Evolutionary conservation across 2,329 filamentous ascomycete genomes (phyloP), one percentile per base, ranked within the genome.

Genomic region (Paecilomyces sp.): DNA sequence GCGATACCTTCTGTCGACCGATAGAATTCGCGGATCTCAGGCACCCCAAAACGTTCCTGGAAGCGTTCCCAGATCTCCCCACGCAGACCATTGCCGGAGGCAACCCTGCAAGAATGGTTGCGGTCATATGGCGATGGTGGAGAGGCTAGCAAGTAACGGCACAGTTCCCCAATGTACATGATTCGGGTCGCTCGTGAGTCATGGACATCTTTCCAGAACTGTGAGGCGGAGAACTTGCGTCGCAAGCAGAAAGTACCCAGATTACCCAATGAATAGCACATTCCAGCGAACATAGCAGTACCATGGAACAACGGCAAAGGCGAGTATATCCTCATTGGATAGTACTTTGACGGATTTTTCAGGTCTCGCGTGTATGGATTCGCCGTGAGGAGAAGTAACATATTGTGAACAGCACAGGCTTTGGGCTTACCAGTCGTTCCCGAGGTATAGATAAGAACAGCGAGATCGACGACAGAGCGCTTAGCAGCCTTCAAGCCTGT

Each of bases 31-130:
- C 78, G 71, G 50, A 81, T 75, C 64, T 80, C 79, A 1, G 72
- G 71, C 0, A 81, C 71, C 0, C 67, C 70, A 62, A 84, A 79
- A 0, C 84, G 79, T n/a, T 81, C 83, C 0, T 84, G 83, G 65
- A 81, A 81, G 33, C 71, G 74, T 34, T 78, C 74, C 79, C 79
- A 81, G n/a, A 81, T 75, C 61, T 81, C 79, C 0, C 72, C 73
- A 0, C 79, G 72, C 9, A 82, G 65, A 0, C 80, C 80, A 56
- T 82, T 82, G 0, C 80, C 80, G n/a, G 66, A 65, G 2, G 77
- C 78, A 1, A 78, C 73, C 24, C 76, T 77, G 60, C 77, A 77
- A 3, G 71, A 67, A 63, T 82, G 80, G 22, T 72, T 67, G 12
- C 68, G 68, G 61, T 82, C 80, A 28, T 79, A 79, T 0, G 76